phyloP scores from a whole-genome alignment of 371 early-diverging fungal genomes.

The Mucor lusitanicus region DNA sequence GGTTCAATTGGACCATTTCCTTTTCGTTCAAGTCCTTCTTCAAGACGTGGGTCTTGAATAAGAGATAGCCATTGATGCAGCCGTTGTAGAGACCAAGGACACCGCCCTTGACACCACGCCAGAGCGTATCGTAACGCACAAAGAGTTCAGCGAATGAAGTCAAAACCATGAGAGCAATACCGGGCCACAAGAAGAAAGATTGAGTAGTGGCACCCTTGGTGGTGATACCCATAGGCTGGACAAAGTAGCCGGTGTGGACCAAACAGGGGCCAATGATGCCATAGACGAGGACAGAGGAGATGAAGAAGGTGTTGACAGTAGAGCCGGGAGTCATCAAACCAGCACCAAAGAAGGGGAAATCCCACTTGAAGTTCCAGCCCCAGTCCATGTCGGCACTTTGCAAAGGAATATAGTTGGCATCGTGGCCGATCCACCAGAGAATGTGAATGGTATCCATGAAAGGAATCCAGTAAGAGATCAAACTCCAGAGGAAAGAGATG shows the following conservation, averaged over 20 bases:
- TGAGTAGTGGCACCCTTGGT: constrained; percentile 41
- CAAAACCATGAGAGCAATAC: constrained; percentile 72
- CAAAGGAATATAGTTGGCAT: constrained; percentile 43
- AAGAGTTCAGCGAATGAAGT: constrained; percentile 67
- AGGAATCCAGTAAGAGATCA: constrained; percentile 63
- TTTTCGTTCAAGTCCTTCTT: constrained; percentile 6
- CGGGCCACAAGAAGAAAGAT: constrained; percentile 72
- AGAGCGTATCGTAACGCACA: constrained; percentile 57
- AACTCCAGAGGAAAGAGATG: constrained; percentile 46
- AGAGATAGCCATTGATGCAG: neutral
- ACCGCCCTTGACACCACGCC: constrained; percentile 58
- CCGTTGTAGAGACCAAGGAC: constrained; percentile 17
- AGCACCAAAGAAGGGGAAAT: constrained; percentile 72
- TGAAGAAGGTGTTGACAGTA: constrained; percentile 62
- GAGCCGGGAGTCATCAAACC: constrained; percentile 66
- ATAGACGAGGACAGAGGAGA: constrained; percentile 57
- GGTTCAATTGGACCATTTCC: neutral
- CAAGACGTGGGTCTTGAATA: constrained; percentile 9
- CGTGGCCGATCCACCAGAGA: constrained; percentile 59
- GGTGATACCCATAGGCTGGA: constrained; percentile 38
- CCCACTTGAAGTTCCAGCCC: constrained; percentile 59
- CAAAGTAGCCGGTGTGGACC: constrained; percentile 43
- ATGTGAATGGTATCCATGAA: constrained; percentile 60
- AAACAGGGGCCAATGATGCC: constrained; percentile 54
- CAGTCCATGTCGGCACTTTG: constrained; percentile 59